These are phyloP conservation scores for Chlorella variabilis DNA, from an alignment of 163 green algal species.

Conservation along the genomic window DNA sequence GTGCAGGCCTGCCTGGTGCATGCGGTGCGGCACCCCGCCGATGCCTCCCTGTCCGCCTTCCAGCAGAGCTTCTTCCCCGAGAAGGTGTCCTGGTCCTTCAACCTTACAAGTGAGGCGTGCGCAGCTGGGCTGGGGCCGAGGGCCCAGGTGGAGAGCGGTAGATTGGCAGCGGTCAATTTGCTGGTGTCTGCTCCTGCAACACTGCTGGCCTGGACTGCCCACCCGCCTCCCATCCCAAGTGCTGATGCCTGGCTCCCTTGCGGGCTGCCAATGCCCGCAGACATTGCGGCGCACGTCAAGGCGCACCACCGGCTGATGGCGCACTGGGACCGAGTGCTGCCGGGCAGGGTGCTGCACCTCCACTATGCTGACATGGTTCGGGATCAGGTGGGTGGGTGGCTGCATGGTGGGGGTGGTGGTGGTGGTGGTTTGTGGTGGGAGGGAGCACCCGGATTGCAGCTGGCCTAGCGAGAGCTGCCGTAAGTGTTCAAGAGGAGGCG, in stretches of 20 bases:
- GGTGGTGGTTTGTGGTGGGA: neutral
- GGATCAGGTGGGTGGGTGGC: constrained; percentile 15
- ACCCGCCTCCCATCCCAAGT: no score
- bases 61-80: constrained; percentile 78
- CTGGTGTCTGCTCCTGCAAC: no score
- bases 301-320: constrained; percentile 51
- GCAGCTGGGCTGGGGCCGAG: no score
- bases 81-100: constrained; percentile 69
- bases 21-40: constrained; percentile 74
- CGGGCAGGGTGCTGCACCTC: constrained; percentile 56
- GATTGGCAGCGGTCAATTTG: no score
- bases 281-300: constrained; percentile 49
- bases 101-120: constrained; percentile 49
- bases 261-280: constrained; percentile 27
- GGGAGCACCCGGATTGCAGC: no score
- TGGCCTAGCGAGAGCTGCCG: no score
- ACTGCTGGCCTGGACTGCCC: no score
- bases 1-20: constrained; percentile 71
- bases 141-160: no score
- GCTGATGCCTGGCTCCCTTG: neutral
- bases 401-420: neutral
- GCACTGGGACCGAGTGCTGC: constrained; percentile 71
- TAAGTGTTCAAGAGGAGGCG: no score
- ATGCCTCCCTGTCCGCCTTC: constrained; percentile 76
- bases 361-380: constrained; percentile 11